Conservation (phyloP, 306 rosid species). For the Sicyos baderoa region DNA sequence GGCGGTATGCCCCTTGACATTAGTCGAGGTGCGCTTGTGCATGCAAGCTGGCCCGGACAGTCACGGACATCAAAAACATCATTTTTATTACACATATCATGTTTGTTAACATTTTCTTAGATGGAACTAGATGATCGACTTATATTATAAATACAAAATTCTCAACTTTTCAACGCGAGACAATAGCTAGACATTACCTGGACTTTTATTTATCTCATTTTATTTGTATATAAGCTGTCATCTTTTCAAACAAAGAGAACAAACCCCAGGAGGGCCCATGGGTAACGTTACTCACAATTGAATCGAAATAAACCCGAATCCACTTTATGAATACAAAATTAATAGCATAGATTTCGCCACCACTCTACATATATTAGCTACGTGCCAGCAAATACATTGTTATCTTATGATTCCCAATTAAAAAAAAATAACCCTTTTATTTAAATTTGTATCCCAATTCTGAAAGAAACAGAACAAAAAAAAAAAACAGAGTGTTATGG, state of each 20-base stretch:
- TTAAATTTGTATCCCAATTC: neutral
- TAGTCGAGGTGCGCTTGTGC: too few relatives aligned
- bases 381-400: conserved; percentile 14
- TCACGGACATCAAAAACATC: too few relatives aligned
- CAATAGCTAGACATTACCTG: too few relatives aligned
- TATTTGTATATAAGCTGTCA: neutral
- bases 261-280: neutral
- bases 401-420: neutral
- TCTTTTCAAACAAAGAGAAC: neutral
- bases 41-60: too few relatives aligned
- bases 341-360: conserved; percentile 13
- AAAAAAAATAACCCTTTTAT: neutral
- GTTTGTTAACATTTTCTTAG: too few relatives aligned
- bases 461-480: neutral
- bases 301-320: neutral
- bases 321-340: neutral
- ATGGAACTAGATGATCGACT: too few relatives aligned
- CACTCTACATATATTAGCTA: neutral
- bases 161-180: too few relatives aligned
- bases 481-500: neutral
- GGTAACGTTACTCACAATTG: neutral
- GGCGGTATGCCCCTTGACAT: too few relatives aligned
- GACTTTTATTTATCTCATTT: too few relatives aligned
- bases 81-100: too few relatives aligned
- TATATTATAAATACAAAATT: too few relatives aligned